Conservation (phyloP, 495 filamentous ascomycete species). For the Trichoderma parareesei region DNA sequence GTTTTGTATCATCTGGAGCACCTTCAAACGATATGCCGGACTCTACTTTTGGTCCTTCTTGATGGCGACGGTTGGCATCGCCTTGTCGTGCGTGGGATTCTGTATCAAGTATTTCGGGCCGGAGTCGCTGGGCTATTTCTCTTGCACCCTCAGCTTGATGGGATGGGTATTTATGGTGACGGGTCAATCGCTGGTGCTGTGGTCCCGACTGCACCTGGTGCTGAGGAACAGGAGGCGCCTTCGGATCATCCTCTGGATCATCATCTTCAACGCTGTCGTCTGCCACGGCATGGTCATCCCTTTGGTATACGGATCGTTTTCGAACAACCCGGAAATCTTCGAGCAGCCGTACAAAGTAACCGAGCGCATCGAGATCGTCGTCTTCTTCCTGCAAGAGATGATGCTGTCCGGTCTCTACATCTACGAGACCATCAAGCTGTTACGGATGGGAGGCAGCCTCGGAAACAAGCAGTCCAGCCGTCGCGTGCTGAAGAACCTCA, state of each 20-base stretch:
- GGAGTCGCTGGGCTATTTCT: constrained; percentile 30
- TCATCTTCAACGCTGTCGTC: constrained; percentile 47
- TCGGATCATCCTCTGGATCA: constrained; percentile 17
- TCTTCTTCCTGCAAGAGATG: constrained; percentile 50
- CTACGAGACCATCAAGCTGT: constrained; percentile 43
- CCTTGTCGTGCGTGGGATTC: constrained; percentile 52
- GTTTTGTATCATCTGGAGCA: constrained; percentile 28
- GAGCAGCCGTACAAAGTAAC: constrained; percentile 42
- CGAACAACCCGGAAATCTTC: constrained; percentile 25
- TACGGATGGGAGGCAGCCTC: constrained; percentile 15
- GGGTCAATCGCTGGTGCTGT: constrained; percentile 57
- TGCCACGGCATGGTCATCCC: constrained; percentile 51
- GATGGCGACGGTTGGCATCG: constrained; percentile 40
- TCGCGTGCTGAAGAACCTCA: constrained; percentile 45
- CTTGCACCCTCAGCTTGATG: constrained; percentile 31
- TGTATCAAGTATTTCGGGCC: constrained; percentile 48
- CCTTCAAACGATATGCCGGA: constrained; percentile 27
- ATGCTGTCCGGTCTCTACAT: constrained; percentile 53
- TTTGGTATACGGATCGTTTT: constrained; percentile 44
- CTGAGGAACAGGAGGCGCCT: constrained; percentile 20
- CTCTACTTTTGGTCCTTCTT: constrained; percentile 40
- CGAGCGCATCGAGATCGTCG: constrained; percentile 49
- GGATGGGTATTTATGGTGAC: constrained; percentile 55
- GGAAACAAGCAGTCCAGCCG: constrained; percentile 10
- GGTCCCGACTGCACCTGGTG: constrained; percentile 53